Evolutionary conservation across 2,329 filamentous ascomycete species (phyloP).

Genomic region (Emergomyces africanus): DNA sequence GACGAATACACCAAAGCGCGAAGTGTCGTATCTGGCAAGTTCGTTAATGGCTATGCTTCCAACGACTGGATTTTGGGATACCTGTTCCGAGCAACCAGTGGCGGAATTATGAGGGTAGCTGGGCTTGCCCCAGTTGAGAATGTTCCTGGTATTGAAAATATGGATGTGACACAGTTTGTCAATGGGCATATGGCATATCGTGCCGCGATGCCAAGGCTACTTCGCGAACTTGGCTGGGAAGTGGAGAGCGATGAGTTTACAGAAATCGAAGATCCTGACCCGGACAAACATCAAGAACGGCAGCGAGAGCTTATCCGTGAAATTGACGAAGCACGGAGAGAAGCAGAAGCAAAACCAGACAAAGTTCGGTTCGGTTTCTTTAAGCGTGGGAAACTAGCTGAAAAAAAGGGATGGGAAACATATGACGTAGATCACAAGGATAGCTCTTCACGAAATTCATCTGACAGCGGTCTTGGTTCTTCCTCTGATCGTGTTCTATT

Average conservation of each 20-base stretch:
- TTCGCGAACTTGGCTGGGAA: constrained; percentile 80
- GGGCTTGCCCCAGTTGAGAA: constrained; percentile 66
- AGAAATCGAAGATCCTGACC: constrained; percentile 95
- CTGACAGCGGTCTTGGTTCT: constrained; percentile 16
- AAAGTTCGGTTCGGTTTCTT: constrained; percentile 66
- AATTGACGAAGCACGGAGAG: constrained; percentile 84
- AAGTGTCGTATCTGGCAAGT: constrained; percentile 79
- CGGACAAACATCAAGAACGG: constrained; percentile 75
- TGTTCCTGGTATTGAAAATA: constrained; percentile 74
- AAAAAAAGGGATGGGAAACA: constrained; percentile 87
- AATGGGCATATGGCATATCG: constrained; percentile 96
- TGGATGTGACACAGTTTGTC: constrained; percentile 75
- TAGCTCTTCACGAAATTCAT: constrained; percentile 16
- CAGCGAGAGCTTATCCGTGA: constrained; percentile 92
- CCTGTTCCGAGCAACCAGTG: constrained; percentile 85
- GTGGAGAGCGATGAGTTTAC: constrained; percentile 89
- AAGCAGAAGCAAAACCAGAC: constrained; percentile 68
- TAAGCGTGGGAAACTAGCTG: constrained; percentile 56
- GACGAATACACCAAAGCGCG: constrained; percentile 76
- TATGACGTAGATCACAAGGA: constrained; percentile 55
- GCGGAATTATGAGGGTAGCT: constrained; percentile 78
- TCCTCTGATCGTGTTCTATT: constrained; percentile 55
- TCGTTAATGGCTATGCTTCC: constrained; percentile 84
- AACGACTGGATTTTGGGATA: constrained; percentile 98
- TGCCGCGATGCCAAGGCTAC: constrained; percentile 73